phyloP scores from a whole-genome alignment of 148 eudicot genomes.

The Polygonum maritimum region DNA sequence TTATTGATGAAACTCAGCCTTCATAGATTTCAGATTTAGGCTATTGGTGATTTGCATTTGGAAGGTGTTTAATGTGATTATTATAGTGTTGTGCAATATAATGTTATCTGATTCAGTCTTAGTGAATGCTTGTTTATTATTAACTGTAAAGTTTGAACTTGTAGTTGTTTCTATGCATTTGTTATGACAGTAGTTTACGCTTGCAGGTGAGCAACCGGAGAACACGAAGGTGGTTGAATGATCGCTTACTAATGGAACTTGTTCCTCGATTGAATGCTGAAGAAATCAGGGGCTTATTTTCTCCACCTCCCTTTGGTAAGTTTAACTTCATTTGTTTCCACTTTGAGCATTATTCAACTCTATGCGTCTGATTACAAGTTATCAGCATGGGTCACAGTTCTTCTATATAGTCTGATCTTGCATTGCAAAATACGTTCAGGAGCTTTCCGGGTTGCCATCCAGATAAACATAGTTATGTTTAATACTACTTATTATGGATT shows the following conservation, averaged over 20 bases:
- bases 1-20: too few species aligned
- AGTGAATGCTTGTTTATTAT: not conserved
- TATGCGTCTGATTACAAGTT: not conserved
- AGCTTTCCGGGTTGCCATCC: not conserved
- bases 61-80: not conserved
- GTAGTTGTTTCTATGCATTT: not conserved
- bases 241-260: constrained; percentile 85
- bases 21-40: too few species aligned
- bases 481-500: constrained; percentile 18
- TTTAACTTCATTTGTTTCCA: not conserved
- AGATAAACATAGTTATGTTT: not conserved
- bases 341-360: not conserved
- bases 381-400: not conserved
- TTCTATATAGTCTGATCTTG: not conserved
- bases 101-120: not conserved
- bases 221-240: constrained; percentile 83
- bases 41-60: not conserved
- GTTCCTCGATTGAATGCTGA: constrained; percentile 84
- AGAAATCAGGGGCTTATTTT: constrained; percentile 86
- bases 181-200: not conserved
- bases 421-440: not conserved
- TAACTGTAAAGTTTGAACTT: not conserved
- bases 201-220: constrained; percentile 83
- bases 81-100: not conserved
- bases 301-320: constrained; percentile 96